Evolutionary conservation across 352 stramenopile genomes (phyloP).

Genomic region (Phytopythium ostracodes): DNA sequence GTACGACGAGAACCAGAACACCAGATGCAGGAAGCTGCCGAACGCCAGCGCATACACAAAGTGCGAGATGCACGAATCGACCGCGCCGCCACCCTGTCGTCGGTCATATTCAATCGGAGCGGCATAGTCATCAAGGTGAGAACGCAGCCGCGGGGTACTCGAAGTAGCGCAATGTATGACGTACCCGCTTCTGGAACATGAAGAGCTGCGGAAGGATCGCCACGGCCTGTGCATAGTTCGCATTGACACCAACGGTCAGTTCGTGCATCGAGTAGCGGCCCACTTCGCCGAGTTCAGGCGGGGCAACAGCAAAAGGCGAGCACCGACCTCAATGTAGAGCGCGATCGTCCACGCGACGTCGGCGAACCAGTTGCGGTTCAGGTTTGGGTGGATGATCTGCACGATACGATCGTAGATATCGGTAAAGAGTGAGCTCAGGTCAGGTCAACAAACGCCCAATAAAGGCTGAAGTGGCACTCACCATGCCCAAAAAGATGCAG

Average conservation of each 20-base stretch:
- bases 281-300: background rate
- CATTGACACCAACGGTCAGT: background rate
- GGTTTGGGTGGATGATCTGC: constrained; percentile 92
- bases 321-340: constrained; percentile 94
- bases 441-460: background rate
- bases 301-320: background rate
- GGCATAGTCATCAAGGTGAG: background rate
- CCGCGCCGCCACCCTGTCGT: constrained; percentile 79
- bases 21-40: constrained; percentile 94
- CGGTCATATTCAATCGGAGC: background rate
- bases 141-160: background rate
- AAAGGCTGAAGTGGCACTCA: too few species aligned
- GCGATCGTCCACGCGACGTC: constrained; percentile 97
- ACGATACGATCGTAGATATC: constrained; percentile 5
- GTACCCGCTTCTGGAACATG: constrained; percentile 97
- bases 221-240: constrained; percentile 36
- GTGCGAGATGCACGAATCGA: constrained; percentile 97
- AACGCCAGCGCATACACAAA: constrained; percentile 96
- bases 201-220: constrained; percentile 98
- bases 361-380: constrained; percentile 97
- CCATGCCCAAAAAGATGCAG: constrained; percentile 86
- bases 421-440: constrained; percentile 1
- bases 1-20: constrained; percentile 99
- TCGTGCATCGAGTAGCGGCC: background rate
- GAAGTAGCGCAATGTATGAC: constrained; percentile 9